Conservation (phyloP, 495 filamentous ascomycete genomes). For the Aspergillus nidulans region DNA sequence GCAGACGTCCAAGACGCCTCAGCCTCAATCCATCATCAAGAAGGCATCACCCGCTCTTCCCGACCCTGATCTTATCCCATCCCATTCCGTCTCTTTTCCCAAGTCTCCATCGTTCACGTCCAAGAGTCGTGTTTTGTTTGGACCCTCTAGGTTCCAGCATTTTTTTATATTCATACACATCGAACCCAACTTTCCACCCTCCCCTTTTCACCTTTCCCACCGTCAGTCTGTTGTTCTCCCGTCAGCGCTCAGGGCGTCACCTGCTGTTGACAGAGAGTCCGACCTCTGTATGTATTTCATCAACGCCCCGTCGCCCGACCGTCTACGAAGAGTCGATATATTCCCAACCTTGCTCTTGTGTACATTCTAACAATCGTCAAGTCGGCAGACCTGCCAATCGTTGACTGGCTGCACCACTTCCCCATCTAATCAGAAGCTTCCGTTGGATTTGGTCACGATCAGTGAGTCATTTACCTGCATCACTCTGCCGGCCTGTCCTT, state of each 20-base stretch:
- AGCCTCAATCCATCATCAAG: constrained; percentile 20
- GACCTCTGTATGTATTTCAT: neutral
- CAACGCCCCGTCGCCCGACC: neutral
- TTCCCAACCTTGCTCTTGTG: neutral
- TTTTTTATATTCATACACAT: constrained; percentile 2
- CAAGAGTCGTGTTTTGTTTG: neutral
- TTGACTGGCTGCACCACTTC: constrained; percentile 3
- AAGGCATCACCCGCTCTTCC: neutral
- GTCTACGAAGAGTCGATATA: neutral
- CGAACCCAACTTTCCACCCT: neutral
- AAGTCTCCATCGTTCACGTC: constrained; percentile 1
- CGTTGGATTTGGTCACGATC: constrained; percentile 2
- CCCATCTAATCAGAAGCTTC: constrained; percentile 8
- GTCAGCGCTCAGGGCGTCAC: neutral
- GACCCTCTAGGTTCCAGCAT: neutral
- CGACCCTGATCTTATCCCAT: constrained; percentile 12
- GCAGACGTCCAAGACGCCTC: constrained; percentile 39
- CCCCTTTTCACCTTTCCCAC: neutral
- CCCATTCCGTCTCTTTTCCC: constrained; percentile 10
- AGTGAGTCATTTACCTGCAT: constrained; percentile 11
- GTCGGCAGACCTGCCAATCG: neutral
- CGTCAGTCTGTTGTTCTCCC: neutral
- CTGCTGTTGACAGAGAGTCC: neutral
- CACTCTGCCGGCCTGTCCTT: neutral
- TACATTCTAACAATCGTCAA: neutral